A percentile compares a stretch with the other conserved stretches of the same genome.
Evolutionary conservation across 352 stramenopile genomes (phyloP).

Genomic region (Pythium periplocum): DNA sequence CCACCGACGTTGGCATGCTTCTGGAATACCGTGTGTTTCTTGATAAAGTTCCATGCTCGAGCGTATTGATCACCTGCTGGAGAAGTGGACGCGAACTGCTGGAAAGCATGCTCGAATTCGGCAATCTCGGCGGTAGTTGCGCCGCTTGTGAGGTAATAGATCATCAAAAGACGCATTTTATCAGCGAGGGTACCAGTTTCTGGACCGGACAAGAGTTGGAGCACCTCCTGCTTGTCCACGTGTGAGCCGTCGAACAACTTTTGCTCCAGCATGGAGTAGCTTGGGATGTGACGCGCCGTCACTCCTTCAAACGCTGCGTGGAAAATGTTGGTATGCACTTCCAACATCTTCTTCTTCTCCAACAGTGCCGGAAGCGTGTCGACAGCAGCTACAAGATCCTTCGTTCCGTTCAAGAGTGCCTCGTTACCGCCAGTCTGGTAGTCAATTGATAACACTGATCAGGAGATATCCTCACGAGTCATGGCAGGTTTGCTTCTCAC

Average conservation of each 20-base stretch:
- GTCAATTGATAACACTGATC: too few species aligned
- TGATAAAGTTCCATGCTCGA: slow-evolving; percentile 74
- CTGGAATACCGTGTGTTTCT: slow-evolving; percentile 80
- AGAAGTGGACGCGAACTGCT: slow-evolving; percentile 36
- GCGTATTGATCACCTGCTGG: slow-evolving; percentile 36
- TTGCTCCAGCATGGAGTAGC: slow-evolving; percentile 82
- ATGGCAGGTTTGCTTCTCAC: neutral
- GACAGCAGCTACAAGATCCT: slow-evolving; percentile 78
- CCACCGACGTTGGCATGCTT: slow-evolving; percentile 64
- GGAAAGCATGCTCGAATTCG: slow-evolving; percentile 69
- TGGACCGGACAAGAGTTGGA: slow-evolving; percentile 54
- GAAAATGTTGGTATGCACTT: slow-evolving; percentile 88
- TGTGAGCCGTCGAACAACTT: slow-evolving; percentile 81
- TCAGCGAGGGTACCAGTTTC: slow-evolving; percentile 70
- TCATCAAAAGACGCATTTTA: slow-evolving; percentile 85
- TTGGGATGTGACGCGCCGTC: slow-evolving; percentile 73
- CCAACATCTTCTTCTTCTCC: slow-evolving; percentile 87
- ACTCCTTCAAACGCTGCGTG: slow-evolving; percentile 78
- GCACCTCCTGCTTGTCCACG: slow-evolving; percentile 59
- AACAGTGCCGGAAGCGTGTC: slow-evolving; percentile 77
- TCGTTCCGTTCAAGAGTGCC: slow-evolving; percentile 66
- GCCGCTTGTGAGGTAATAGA: slow-evolving; percentile 81
- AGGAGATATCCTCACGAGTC: too few species aligned
- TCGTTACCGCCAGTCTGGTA: slow-evolving; percentile 58
- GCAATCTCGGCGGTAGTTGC: slow-evolving; percentile 61